Evolutionary conservation across 2,329 filamentous ascomycete genomes (phyloP).

Genomic region (Chaetomium sp.): DNA sequence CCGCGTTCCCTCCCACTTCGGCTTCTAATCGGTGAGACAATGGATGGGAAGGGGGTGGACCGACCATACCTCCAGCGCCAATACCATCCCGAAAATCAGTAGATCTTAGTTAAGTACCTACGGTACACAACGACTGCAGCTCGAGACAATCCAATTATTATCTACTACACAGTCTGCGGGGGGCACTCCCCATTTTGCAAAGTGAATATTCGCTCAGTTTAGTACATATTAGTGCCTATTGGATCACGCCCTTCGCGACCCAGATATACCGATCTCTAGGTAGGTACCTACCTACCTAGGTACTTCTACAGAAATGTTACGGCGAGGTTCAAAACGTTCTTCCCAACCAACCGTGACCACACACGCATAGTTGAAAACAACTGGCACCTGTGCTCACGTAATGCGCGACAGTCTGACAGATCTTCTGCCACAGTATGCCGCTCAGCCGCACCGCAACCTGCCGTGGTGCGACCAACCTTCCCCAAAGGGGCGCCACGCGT

Average conservation of each 20-base stretch:
- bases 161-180: not conserved
- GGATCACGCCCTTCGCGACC: not conserved
- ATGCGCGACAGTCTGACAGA: not conserved
- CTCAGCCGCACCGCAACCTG: not conserved
- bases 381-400: not conserved
- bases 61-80: not conserved
- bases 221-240: too few species aligned
- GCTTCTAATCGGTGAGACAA: not conserved
- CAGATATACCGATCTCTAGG: too few species aligned
- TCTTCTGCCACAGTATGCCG: not conserved
- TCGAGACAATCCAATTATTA: not conserved
- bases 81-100: not conserved
- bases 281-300: too few species aligned
- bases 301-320: too few species aligned
- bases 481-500: not conserved
- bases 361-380: not conserved
- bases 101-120: not conserved
- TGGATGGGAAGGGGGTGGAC: not conserved
- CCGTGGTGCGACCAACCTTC: not conserved
- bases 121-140: not conserved
- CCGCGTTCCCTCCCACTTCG: not conserved
- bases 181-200: not conserved
- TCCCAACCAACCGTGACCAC: not conserved
- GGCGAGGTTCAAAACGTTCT: not conserved
- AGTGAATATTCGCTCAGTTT: not conserved